These are phyloP conservation scores for Xylaria multiplex DNA, from an alignment of 2,329 filamentous ascomycete genomes.

Conservation along the genomic window DNA sequence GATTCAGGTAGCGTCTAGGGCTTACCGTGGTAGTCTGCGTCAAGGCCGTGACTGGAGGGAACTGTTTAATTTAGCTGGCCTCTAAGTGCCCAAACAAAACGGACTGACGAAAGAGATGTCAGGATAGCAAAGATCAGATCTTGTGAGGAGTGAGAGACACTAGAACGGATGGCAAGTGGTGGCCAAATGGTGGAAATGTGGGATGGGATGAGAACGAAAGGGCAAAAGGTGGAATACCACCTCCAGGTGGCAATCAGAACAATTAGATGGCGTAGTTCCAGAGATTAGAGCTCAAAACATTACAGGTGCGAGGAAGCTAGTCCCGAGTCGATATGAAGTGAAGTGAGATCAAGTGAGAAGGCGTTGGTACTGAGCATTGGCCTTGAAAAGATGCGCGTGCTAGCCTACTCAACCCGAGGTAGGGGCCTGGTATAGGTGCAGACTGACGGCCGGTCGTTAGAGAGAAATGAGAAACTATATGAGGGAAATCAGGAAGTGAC, in stretches of 20 bases:
- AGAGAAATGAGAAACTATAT: constrained; percentile 3
- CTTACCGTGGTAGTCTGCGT: constrained; percentile 2
- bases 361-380: constrained; percentile 11
- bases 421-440: constrained; percentile 16
- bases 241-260: constrained; percentile 21
- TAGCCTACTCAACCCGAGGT: not conserved
- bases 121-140: constrained; percentile 48
- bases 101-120: constrained; percentile 47
- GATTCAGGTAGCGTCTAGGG: not conserved
- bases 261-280: constrained; percentile 26
- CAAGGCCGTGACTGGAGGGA: constrained; percentile 24
- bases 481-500: constrained; percentile 17
- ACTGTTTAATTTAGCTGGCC: constrained; percentile 26
- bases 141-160: constrained; percentile 39
- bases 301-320: constrained; percentile 30
- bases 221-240: constrained; percentile 20
- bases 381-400: constrained; percentile 16
- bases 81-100: constrained; percentile 44
- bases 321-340: constrained; percentile 23
- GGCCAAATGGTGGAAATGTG: constrained; percentile 31
- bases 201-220: constrained; percentile 21
- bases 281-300: constrained; percentile 24
- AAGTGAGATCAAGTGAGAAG: constrained; percentile 27
- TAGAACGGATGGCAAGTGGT: constrained; percentile 27
- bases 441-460: constrained; percentile 2